A percentile compares a stretch with the other conserved stretches of the same genome.
Conservation (phyloP, 73 alveolate genomes). For the Stentor roeselii region DNA sequence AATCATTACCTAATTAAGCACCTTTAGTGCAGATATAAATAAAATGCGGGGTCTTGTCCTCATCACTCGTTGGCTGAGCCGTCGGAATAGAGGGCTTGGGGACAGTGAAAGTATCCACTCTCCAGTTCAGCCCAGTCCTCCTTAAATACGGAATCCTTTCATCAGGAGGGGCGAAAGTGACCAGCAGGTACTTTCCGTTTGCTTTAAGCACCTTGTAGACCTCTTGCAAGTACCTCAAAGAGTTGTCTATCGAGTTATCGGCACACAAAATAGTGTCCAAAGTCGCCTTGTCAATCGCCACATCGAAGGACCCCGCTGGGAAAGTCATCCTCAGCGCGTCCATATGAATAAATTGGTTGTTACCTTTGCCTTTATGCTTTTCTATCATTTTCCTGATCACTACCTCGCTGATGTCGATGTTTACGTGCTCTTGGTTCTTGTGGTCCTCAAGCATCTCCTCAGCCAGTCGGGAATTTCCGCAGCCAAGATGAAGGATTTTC, state of each 20-base stretch:
- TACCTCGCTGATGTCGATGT: slow-evolving; percentile 84
- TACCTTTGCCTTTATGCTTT: slow-evolving; percentile 83
- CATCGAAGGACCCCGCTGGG: slow-evolving; percentile 85
- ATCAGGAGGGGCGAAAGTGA: slow-evolving; percentile 89
- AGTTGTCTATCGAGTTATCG: slow-evolving; percentile 86
- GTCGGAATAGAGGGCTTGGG: slow-evolving; percentile 86
- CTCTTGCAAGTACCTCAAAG: slow-evolving; percentile 83
- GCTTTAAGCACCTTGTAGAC: slow-evolving; percentile 88
- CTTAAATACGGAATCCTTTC: slow-evolving; percentile 77
- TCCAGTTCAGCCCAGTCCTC: slow-evolving; percentile 72
- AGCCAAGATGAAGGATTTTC: slow-evolving; percentile 86
- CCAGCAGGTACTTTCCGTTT: slow-evolving; percentile 90
- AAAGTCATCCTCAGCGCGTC: slow-evolving; percentile 85
- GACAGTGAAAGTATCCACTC: slow-evolving; percentile 66
- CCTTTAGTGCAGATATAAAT: slow-evolving; percentile 72
- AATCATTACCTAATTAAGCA: too few relatives aligned
- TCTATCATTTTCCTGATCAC: slow-evolving; percentile 91
- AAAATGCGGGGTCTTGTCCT: slow-evolving; percentile 88
- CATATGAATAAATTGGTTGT: slow-evolving; percentile 72
- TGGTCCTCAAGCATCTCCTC: slow-evolving; percentile 98
- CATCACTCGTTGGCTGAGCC: slow-evolving; percentile 82
- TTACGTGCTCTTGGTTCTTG: slow-evolving; percentile 80
- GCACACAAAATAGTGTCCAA: slow-evolving; percentile 94
- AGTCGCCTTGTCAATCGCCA: slow-evolving; percentile 91
- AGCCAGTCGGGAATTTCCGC: slow-evolving; percentile 94